These are phyloP conservation scores for Vickermania spadyakhi DNA, from an alignment of 208 protist genomes.

Conservation along the genomic window DNA sequence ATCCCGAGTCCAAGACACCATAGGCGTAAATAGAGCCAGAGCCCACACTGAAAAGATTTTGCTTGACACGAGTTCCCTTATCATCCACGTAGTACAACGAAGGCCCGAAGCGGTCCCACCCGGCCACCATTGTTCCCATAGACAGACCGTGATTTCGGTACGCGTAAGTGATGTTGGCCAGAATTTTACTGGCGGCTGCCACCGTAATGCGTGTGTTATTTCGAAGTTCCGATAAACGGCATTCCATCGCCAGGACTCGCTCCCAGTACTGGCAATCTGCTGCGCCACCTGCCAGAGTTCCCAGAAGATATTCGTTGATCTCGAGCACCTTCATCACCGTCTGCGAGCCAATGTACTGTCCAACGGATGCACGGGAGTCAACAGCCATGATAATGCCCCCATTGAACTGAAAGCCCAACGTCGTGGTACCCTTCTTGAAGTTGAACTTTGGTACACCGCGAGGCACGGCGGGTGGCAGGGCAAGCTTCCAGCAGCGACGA, in stretches of 20 bases:
- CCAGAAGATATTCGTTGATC: constrained; percentile 99
- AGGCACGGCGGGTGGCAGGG: constrained; percentile 66
- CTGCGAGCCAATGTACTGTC: constrained; percentile 98
- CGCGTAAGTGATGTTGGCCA: constrained; percentile 98
- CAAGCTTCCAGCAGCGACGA: constrained; percentile 65
- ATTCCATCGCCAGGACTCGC: constrained; percentile 94
- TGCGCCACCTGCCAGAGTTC: constrained; percentile 99
- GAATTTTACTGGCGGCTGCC: constrained; percentile 98
- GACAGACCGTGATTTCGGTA: constrained; percentile 97
- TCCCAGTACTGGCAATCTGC: constrained; percentile 99
- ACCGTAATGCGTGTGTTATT: constrained; percentile 98
- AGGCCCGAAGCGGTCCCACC: constrained; percentile 96
- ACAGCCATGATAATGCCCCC: constrained; percentile 98
- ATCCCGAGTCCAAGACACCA: constrained; percentile 97
- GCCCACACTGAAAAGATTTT: constrained; percentile 97
- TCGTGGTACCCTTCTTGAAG: constrained; percentile 98
- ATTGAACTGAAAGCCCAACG: constrained; percentile 97
- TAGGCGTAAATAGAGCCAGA: constrained; percentile 99
- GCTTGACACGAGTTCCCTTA: constrained; percentile 98
- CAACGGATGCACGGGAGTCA: constrained; percentile 98
- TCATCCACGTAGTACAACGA: constrained; percentile 99
- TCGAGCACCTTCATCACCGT: constrained; percentile 99
- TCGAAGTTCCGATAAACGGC: constrained; percentile 90
- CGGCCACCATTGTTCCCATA: constrained; percentile 98
- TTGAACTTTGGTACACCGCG: constrained; percentile 76